Conservation (phyloP, 2,329 filamentous ascomycete species). For the Lachnellula willkommii region DNA sequence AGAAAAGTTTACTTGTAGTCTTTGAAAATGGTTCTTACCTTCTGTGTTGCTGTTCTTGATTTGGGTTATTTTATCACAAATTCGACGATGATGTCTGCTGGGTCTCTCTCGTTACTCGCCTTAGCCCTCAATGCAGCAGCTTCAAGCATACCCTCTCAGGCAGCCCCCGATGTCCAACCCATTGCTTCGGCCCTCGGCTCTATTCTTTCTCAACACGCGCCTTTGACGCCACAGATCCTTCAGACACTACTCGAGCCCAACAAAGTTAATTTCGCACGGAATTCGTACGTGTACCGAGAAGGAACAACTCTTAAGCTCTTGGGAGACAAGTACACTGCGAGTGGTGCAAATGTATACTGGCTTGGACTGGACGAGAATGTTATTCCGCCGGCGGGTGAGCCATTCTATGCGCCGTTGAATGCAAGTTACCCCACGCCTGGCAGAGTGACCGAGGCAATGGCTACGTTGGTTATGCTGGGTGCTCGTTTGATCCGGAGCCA, state of each 20-base stretch:
- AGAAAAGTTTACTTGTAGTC: too few species aligned
- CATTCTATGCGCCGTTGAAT: constrained; percentile 40
- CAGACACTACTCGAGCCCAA: constrained; percentile 16
- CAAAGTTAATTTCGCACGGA: constrained; percentile 14
- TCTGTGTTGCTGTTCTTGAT: too few species aligned
- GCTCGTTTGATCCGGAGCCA: constrained; percentile 42
- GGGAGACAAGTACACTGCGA: constrained; percentile 39
- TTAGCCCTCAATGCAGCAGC: neutral
- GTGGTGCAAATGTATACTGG: constrained; percentile 47
- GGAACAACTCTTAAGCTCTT: constrained; percentile 35
- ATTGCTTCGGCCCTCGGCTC: constrained; percentile 6
- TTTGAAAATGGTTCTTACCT: too few species aligned
- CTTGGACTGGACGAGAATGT: constrained; percentile 48
- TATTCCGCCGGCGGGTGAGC: constrained; percentile 37
- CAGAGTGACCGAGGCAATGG: constrained; percentile 42
- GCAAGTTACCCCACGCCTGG: constrained; percentile 44
- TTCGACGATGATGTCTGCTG: too few species aligned
- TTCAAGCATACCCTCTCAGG: neutral
- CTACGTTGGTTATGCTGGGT: constrained; percentile 40
- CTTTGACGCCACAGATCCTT: constrained; percentile 20
- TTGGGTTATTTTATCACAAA: too few species aligned
- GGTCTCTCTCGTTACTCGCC: neutral
- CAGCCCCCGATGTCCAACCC: neutral
- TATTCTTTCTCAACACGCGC: constrained; percentile 9
- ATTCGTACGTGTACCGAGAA: constrained; percentile 32